phyloP scores from a whole-genome alignment of 192 early-diverging fungal species.

The Dispira parvispora region DNA sequence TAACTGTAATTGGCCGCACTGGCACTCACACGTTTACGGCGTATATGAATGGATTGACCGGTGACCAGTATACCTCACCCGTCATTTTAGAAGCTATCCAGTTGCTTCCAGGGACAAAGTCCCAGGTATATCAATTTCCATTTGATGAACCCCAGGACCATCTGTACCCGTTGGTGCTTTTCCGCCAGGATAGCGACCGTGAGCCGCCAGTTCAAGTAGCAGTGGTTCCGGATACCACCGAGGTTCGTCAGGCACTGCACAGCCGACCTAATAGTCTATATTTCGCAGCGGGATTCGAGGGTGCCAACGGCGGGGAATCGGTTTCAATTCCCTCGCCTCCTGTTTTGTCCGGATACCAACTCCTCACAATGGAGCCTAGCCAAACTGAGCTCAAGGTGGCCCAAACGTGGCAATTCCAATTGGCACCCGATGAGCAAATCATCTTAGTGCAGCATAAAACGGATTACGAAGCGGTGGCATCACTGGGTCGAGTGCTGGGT shows the following conservation, averaged over 20 bases:
- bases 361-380: too few relatives aligned
- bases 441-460: constrained; percentile 4
- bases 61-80: background rate
- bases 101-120: background rate
- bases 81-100: too few relatives aligned
- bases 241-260: background rate
- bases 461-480: constrained; percentile 47
- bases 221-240: background rate
- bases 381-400: constrained; percentile 1
- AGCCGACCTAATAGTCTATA: background rate
- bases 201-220: background rate
- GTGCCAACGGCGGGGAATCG: background rate
- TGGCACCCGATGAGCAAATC: constrained; percentile 4
- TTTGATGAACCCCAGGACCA: constrained; percentile 1
- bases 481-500: constrained; percentile 82
- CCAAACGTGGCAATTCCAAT: background rate
- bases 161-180: background rate
- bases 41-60: background rate
- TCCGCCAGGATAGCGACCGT: background rate
- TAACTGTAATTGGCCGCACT: background rate
- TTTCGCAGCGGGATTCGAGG: background rate
- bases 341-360: too few relatives aligned
- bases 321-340: background rate
- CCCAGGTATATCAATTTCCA: constrained; percentile 3
- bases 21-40: background rate